phyloP scores from a whole-genome alignment of 306 rosid genomes.

The Dicorynia guianensis region DNA sequence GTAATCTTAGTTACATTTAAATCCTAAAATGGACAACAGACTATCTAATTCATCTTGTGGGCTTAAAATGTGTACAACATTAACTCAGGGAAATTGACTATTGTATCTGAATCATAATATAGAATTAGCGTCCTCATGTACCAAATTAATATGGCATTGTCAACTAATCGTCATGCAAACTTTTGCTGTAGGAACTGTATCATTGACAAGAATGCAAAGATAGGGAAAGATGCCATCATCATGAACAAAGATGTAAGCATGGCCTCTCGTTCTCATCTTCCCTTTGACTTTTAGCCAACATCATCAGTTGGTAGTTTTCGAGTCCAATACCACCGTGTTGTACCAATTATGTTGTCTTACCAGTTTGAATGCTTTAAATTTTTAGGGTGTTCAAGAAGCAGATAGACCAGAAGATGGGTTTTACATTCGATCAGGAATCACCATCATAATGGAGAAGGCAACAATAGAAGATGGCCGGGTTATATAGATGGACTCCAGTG shows the following conservation, averaged over 20 bases:
- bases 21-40: neutral
- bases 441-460: constrained; percentile 76
- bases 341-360: constrained; percentile 4
- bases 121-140: neutral
- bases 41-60: no score
- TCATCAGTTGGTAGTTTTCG: neutral
- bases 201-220: constrained; percentile 88
- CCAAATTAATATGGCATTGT: neutral
- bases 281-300: neutral
- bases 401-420: constrained; percentile 86
- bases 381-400: constrained; percentile 85
- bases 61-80: neutral
- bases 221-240: constrained; percentile 78
- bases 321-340: neutral
- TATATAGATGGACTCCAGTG: constrained; percentile 51
- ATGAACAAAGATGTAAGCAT: constrained; percentile 77
- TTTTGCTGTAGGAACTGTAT: constrained; percentile 73
- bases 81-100: neutral
- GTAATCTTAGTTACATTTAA: constrained; percentile 43
- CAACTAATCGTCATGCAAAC: constrained; percentile 22
- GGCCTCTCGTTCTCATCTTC: constrained; percentile 14
- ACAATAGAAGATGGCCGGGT: constrained; percentile 72
- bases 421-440: constrained; percentile 85
- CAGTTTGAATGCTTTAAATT: constrained; percentile 21
- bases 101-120: constrained; percentile 3